Base-by-base conservation (phyloP, 306 rosid species). In the Bauhinia variegata region DNA sequence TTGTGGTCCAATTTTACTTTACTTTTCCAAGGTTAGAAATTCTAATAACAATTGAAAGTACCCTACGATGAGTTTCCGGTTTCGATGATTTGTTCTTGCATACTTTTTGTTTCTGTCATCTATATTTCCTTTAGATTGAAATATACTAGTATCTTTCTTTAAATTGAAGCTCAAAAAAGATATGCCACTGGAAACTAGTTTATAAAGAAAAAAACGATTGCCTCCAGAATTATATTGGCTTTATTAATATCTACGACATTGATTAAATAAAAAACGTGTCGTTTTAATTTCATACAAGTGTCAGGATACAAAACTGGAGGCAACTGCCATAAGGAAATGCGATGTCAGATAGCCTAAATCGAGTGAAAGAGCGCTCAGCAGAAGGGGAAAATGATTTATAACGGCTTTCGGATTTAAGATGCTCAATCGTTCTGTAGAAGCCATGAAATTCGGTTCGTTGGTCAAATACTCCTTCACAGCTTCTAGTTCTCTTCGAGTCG, bases 281-380 rank as follows among this genome's bases (percentile, higher is more conserved):
- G 4, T 60, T 67, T 32, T 14, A 10, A 30, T 17, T 18, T 5
- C 34, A 31, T 37, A 4, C 47, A 2, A 3, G 10, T 2, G 4
- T 2, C 0, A 34, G 58, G 63, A 60, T 67, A 67, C 15, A 13
- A 31, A 18, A 67, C n/a, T 11, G 16, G 0, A 0, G 39, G 69
- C 11, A 52, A 69, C 79, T 51, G 67, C 68, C 13, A 74, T 6
- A 30, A 74, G 56, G 43, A 39, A 42, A 5, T 67, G 79, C 79
- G 37, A 75, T 59, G 2, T 11, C 12, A 60, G 70, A 60, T 33
- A 70, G 64, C 15, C 1, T 43, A 54, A 32, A 60, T 2, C 16
- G 9, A 51, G 43, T 2, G 17, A 75, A 59, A 4, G 0, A 0
- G 42, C 0, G 0, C 3, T 51, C 79, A 67, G 70, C 18, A 60